A percentile compares a stretch with the other conserved stretches of the same genome.
These are phyloP conservation scores for Scytalidium sp. DNA, from an alignment of 2,329 filamentous ascomycete species.

Conservation along the genomic window DNA sequence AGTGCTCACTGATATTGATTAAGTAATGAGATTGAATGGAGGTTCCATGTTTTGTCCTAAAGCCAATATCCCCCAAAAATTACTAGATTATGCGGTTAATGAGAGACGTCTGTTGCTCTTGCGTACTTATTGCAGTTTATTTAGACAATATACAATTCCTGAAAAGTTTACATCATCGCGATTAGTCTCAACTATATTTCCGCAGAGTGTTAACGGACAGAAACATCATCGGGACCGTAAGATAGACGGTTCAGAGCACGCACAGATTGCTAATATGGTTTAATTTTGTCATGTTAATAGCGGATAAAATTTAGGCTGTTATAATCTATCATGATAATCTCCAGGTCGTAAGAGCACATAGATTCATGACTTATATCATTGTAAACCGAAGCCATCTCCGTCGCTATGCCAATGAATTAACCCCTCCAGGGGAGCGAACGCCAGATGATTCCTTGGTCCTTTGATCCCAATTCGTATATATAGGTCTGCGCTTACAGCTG, in stretches of 20 bases:
- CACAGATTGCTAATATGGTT: neutral
- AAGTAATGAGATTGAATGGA: neutral
- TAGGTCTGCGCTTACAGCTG: constrained; percentile 30
- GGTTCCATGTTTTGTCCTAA: neutral
- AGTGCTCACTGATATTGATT: constrained; percentile 1
- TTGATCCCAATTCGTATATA: neutral
- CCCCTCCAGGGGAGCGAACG: neutral
- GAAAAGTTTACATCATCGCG: no score
- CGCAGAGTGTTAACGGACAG: no score
- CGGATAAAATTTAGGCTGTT: neutral
- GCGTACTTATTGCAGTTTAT: neutral
- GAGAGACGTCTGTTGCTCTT: neutral
- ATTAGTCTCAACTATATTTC: no score
- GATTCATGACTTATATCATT: neutral
- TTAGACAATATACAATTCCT: neutral
- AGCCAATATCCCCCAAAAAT: neutral
- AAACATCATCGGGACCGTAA: no score
- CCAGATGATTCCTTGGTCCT: neutral
- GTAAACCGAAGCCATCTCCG: neutral
- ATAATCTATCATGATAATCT: neutral
- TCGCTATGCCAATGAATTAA: neutral
- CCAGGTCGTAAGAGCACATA: neutral
- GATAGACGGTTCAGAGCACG: no score
- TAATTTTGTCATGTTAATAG: neutral
- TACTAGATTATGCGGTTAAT: neutral